These are phyloP conservation scores for Erodium trifolium DNA, from an alignment of 441 rosid genomes.

Conservation along the genomic window DNA sequence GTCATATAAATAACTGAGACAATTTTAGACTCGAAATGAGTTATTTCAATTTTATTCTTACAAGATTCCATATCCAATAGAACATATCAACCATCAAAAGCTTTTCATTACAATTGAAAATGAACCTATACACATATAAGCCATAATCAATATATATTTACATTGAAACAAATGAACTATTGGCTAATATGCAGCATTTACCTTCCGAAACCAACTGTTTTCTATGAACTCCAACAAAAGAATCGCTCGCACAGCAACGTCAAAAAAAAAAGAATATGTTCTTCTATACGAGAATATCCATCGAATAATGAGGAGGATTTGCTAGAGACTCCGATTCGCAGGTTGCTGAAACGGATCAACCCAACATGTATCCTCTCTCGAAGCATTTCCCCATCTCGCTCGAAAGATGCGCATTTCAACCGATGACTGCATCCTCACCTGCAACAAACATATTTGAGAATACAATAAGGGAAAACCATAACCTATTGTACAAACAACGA, in stretches of 20 bases:
- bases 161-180: neutral
- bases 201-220: neutral
- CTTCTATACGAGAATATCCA: neutral
- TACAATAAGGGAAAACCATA: too few relatives aligned
- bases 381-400: slow-evolving; percentile 61
- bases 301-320: slow-evolving; percentile 16
- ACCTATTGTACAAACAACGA: too few relatives aligned
- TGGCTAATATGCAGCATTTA: neutral
- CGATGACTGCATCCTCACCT: slow-evolving; percentile 70
- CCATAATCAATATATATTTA: neutral
- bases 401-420: slow-evolving; percentile 59
- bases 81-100: neutral
- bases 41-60: too few relatives aligned
- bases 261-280: slow-evolving; percentile 25
- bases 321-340: neutral
- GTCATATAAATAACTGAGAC: too few relatives aligned
- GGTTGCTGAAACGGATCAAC: slow-evolving; percentile 43
- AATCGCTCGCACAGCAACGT: neutral
- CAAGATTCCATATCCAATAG: neutral
- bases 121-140: neutral
- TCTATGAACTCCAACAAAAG: neutral
- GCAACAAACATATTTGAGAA: slow-evolving; percentile 14
- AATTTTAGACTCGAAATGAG: too few relatives aligned
- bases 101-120: neutral
- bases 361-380: slow-evolving; percentile 62